These are phyloP conservation scores for Pseudogymnoascus pannorum DNA, from an alignment of 2,329 filamentous ascomycete species.

Conservation along the genomic window DNA sequence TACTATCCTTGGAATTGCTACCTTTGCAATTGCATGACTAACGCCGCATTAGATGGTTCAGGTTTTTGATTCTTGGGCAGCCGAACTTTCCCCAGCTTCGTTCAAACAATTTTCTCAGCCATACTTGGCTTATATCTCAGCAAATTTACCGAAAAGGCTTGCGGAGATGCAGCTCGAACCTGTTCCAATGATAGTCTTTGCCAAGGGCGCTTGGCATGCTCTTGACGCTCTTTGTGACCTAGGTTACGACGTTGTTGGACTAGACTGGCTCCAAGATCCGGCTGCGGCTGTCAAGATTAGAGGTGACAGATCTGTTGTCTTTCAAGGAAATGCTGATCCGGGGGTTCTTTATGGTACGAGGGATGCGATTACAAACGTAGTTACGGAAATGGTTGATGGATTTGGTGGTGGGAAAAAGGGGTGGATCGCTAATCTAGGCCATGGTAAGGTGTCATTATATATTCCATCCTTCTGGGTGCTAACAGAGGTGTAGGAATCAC, in stretches of 20 bases:
- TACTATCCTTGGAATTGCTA: constrained; percentile 28
- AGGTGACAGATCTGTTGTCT: constrained; percentile 62
- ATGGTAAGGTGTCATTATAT: constrained; percentile 54
- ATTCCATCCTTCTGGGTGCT: constrained; percentile 14
- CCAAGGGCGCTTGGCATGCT: constrained; percentile 95
- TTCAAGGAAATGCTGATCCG: constrained; percentile 95
- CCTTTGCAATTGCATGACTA: not conserved
- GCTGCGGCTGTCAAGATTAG: constrained; percentile 75
- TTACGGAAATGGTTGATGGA: constrained; percentile 79
- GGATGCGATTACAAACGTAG: constrained; percentile 71
- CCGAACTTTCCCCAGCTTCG: constrained; percentile 75
- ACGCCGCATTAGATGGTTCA: constrained; percentile 60
- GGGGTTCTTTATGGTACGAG: constrained; percentile 83
- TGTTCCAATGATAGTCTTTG: constrained; percentile 96
- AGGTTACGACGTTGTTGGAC: constrained; percentile 86
- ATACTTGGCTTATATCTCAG: constrained; percentile 76
- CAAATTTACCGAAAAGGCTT: constrained; percentile 68
- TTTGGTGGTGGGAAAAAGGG: constrained; percentile 76
- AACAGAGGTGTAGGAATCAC: constrained; percentile 63
- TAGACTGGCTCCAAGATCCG: constrained; percentile 93
- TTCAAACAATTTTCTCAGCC: constrained; percentile 84
- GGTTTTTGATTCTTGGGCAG: constrained; percentile 98
- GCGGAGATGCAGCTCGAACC: constrained; percentile 65
- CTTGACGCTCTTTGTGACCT: constrained; percentile 79
- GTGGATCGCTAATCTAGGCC: constrained; percentile 95